phyloP scores from a whole-genome alignment of 208 protist species.

The Leishmania guyanensis region DNA sequence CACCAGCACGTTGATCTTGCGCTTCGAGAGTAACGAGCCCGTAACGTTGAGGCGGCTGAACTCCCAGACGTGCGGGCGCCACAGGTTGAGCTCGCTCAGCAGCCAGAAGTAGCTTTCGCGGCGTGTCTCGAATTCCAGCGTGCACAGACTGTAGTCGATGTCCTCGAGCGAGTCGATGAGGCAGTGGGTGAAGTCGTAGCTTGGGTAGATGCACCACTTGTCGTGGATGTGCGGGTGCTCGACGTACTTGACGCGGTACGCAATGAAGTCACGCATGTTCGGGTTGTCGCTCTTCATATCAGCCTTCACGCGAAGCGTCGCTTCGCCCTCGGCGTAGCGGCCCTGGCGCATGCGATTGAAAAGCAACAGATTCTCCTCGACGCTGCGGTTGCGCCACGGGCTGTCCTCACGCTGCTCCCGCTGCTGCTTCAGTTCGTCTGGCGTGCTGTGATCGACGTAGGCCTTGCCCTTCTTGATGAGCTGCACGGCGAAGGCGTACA shows the following conservation, averaged over 20 bases:
- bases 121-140: slow-evolving; percentile 99
- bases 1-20: slow-evolving; percentile 97
- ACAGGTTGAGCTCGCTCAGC: slow-evolving; percentile 87
- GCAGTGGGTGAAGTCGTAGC: slow-evolving; percentile 99
- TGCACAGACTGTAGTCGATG: slow-evolving; percentile 99
- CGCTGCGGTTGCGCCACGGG: slow-evolving; percentile 88
- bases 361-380: slow-evolving; percentile 92
- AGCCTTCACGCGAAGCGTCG: slow-evolving; percentile 98
- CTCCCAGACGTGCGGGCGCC: slow-evolving; percentile 97
- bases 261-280: slow-evolving; percentile 98
- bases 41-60: slow-evolving; percentile 98
- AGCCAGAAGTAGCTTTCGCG: slow-evolving; percentile 98
- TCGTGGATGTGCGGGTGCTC: slow-evolving; percentile 94
- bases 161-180: slow-evolving; percentile 99
- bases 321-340: slow-evolving; percentile 97
- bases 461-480: slow-evolving; percentile 98
- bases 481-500: slow-evolving; percentile 97
- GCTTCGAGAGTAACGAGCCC: slow-evolving; percentile 97
- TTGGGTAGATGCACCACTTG: slow-evolving; percentile 99
- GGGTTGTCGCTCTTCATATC: slow-evolving; percentile 98
- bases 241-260: slow-evolving; percentile 99
- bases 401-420: slow-evolving; percentile 85
- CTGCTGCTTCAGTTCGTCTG: slow-evolving; percentile 94
- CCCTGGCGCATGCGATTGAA: slow-evolving; percentile 95
- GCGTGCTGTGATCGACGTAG: slow-evolving; percentile 98